These are phyloP conservation scores for Danielia reshetovae DNA, from an alignment of 805 yeast species.

Conservation along the genomic window DNA sequence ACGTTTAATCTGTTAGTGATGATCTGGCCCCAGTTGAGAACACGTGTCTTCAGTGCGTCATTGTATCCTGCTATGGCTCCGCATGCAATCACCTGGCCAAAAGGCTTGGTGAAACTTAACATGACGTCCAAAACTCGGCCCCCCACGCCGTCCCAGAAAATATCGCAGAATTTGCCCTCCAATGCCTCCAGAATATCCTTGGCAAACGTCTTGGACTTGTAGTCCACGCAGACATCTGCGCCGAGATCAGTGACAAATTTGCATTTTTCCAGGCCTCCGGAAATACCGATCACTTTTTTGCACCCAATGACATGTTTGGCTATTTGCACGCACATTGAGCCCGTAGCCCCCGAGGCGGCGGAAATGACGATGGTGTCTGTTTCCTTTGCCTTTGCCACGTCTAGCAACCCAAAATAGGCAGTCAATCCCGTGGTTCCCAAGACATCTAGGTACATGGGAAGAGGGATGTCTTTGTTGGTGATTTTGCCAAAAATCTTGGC, in stretches of 20 bases:
- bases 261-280: conserved; percentile 57
- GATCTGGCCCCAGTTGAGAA: conserved; percentile 41
- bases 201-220: conserved; percentile 36
- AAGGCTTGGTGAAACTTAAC: conserved; percentile 32
- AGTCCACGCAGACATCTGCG: conserved; percentile 51
- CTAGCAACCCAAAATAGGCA: conserved; percentile 53
- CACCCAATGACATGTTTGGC: conserved; percentile 53
- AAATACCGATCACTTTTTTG: conserved; percentile 54
- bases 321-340: conserved; percentile 55
- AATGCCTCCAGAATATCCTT: conserved; percentile 25
- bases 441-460: conserved; percentile 43
- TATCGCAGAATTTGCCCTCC: conserved; percentile 47
- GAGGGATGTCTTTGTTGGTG: conserved; percentile 25
- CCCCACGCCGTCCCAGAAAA: conserved; percentile 62
- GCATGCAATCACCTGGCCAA: conserved; percentile 52
- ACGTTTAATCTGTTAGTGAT: conserved; percentile 41
- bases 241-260: conserved; percentile 52
- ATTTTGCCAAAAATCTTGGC: conserved; percentile 24
- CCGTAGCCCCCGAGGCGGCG: conserved; percentile 75
- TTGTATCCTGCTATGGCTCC: conserved; percentile 63
- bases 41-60: conserved; percentile 30
- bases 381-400: conserved; percentile 42
- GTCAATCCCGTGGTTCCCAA: conserved; percentile 60
- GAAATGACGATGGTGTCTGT: conserved; percentile 50
- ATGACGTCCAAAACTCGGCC: conserved; percentile 52